Evolutionary conservation across 805 yeast genomes (phyloP), one percentile per base, ranked within the genome.

Genomic region (Ogataea nonfermentans): DNA sequence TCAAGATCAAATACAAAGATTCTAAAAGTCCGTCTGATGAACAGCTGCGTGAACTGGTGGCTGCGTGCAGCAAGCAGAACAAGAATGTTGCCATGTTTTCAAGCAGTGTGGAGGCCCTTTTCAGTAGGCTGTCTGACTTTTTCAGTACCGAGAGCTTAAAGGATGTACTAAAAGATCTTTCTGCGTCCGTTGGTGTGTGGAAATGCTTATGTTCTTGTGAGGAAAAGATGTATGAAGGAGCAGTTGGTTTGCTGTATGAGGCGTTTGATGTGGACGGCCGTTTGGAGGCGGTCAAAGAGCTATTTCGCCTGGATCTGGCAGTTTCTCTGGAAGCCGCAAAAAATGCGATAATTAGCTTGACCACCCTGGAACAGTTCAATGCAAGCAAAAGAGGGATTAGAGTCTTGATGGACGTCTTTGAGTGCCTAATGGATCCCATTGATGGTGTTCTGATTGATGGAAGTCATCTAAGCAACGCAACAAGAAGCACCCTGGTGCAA

Each of bases 191-290:
- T n/a, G 84, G 90, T 0, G 71, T 84, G 40, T 84, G 95, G 86
- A 72, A 88, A 1, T 79, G 86, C 55, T 64, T 86, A 2, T 76
- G 87, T 39, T 78, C 90, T 0, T 78, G 89, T 0, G 68, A 74
- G 34, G 66, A 66, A 15, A 64, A 62, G 12, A 61, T 82, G 3
- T 82, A 80, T 43, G 88, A 86, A 54, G 71, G 81, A 1, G 83
- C 90, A 1, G 71, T 84, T 5, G 82, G 82, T 46, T 69, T 87
- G 14, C 57, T 89, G 3, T 82, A 84, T 52, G 91, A 85, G 48
- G 77, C 85, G 0, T 84, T 77, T 58, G 95, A 88, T 57, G 85
- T 81, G 10, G 80, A 78, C 40, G 96, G 90, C 12, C 73, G 96
- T 52, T 63, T 77, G 24, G 95, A 85, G 58, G 87, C 89, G 24